A percentile compares a stretch with the other conserved stretches of the same genome.
phyloP scores from a whole-genome alignment of 148 eudicot genomes.

The Euryodendron excelsum region DNA sequence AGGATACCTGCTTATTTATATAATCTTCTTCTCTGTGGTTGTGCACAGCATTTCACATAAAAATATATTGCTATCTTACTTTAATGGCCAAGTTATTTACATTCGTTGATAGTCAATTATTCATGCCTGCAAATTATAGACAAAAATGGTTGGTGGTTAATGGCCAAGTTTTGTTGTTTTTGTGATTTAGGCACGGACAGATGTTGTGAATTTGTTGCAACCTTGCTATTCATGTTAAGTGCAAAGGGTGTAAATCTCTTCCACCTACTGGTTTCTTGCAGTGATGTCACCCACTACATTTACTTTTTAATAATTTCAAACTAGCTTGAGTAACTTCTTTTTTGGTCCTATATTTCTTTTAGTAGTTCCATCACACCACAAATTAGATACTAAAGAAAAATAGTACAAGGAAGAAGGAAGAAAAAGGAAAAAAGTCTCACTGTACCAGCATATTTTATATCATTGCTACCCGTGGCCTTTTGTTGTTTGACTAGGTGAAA shows the following conservation, averaged over 20 bases:
- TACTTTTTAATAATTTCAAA: background rate
- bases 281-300: background rate
- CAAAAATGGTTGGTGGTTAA: background rate
- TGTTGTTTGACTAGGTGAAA: background rate
- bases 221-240: background rate
- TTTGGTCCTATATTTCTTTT: background rate
- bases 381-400: background rate
- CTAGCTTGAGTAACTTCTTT: background rate
- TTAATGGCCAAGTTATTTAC: background rate
- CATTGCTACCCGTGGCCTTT: background rate
- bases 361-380: background rate
- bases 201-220: background rate
- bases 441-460: background rate
- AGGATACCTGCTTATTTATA: background rate
- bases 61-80: background rate
- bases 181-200: background rate
- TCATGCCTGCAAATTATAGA: background rate
- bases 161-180: background rate
- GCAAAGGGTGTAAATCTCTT: background rate
- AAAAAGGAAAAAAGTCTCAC: background rate
- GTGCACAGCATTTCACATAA: background rate
- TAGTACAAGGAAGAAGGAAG: background rate
- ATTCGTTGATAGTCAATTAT: background rate
- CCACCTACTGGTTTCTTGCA: background rate
- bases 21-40: background rate